Conservation (phyloP, 176 grass and related monocot species). For the Musa schizocarpa region DNA sequence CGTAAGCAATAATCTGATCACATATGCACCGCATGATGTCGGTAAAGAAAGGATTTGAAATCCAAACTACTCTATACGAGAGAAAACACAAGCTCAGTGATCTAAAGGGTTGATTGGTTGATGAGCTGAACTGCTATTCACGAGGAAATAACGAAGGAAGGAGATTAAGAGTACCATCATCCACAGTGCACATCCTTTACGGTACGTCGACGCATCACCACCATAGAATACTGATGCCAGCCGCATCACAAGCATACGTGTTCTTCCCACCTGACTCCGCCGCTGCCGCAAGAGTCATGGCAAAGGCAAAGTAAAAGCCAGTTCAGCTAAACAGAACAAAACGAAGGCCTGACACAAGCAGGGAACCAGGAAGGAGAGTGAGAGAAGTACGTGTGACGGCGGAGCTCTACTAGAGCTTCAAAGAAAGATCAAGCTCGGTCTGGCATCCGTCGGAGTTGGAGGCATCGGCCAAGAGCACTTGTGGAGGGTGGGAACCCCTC, state of each 20-base stretch:
- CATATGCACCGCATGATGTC: no score
- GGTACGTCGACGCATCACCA: not conserved
- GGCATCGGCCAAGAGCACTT: not conserved
- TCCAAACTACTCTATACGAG: no score
- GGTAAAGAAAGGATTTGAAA: no score
- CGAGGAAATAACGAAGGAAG: no score
- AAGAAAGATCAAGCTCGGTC: not conserved
- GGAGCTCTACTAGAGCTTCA: not conserved
- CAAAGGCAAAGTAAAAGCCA: not conserved
- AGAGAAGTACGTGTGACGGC: not conserved
- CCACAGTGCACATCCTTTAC: no score
- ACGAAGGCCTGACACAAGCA: no score
- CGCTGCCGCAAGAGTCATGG: not conserved
- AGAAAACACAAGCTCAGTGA: no score
- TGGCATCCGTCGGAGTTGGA: not conserved
- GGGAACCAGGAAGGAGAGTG: not conserved
- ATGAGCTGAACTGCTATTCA: no score
- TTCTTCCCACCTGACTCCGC: not conserved
- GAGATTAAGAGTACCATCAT: no score
- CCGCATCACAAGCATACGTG: not conserved
- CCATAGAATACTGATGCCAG: not conserved
- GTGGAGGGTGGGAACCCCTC: constrained; percentile 11
- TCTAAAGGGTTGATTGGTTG: no score
- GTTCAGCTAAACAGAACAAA: not conserved
- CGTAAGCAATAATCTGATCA: no score